Evolutionary conservation across 192 early-diverging fungal genomes (phyloP).

Genomic region (Coemansia sp.): DNA sequence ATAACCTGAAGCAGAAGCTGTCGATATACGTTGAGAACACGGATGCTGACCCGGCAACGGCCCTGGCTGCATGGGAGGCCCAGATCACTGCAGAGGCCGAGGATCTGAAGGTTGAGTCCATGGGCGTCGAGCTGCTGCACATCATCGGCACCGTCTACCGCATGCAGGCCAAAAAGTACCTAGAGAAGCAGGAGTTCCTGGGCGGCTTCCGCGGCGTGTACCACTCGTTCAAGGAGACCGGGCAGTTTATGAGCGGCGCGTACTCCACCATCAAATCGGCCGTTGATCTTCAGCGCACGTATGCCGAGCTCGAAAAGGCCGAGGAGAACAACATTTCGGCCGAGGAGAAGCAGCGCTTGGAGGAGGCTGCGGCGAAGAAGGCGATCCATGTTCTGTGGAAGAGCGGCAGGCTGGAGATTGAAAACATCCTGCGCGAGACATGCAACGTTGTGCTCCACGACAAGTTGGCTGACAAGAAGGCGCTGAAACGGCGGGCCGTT

Average conservation of each 20-base stretch:
- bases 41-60: constrained; percentile 55
- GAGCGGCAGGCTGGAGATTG: constrained; percentile 92
- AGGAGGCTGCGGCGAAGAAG: constrained; percentile 71
- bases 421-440: constrained; percentile 87
- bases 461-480: constrained; percentile 57
- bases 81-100: constrained; percentile 80
- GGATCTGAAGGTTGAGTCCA: constrained; percentile 83
- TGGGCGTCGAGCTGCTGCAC: constrained; percentile 92
- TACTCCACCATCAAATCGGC: constrained; percentile 90
- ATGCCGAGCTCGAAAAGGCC: constrained; percentile 84
- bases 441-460: constrained; percentile 85
- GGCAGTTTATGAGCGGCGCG: constrained; percentile 88
- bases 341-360: constrained; percentile 66
- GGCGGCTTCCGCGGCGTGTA: constrained; percentile 69
- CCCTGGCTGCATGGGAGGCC: constrained; percentile 67
- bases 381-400: constrained; percentile 91
- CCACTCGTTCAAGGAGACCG: constrained; percentile 80
- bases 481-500: constrained; percentile 66
- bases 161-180: constrained; percentile 84
- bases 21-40: constrained; percentile 69
- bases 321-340: constrained; percentile 79
- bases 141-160: constrained; percentile 90
- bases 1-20: constrained; percentile 77
- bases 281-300: constrained; percentile 89
- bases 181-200: constrained; percentile 67